phyloP scores from a whole-genome alignment of 176 grass and related monocot genomes.

The Echinochloa phyllopogon region DNA sequence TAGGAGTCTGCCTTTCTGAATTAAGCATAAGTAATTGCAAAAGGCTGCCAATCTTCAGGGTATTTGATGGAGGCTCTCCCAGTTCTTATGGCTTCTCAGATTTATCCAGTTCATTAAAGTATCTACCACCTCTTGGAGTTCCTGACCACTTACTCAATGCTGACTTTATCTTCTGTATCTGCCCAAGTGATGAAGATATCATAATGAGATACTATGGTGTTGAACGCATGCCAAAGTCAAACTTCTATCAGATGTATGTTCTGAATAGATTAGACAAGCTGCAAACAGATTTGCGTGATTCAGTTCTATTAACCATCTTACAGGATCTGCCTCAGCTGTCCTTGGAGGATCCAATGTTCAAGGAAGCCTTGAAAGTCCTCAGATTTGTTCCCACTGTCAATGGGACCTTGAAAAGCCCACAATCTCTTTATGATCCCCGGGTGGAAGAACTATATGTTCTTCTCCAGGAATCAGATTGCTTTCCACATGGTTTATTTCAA shows the following conservation, averaged over 20 bases:
- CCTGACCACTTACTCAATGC: conserved; percentile 70
- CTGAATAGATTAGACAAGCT: conserved; percentile 72
- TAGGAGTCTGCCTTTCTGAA: conserved; percentile 62
- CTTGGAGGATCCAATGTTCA: conserved; percentile 84
- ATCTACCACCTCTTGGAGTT: conserved; percentile 78
- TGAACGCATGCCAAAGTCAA: conserved; percentile 74
- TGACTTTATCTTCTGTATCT: conserved; percentile 80
- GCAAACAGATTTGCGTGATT: conserved; percentile 73
- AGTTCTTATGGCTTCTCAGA: conserved; percentile 65
- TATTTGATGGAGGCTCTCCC: conserved; percentile 65
- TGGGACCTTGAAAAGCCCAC: conserved; percentile 78
- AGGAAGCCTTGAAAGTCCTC: conserved; percentile 74
- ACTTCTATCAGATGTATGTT: conserved; percentile 77
- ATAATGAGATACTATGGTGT: conserved; percentile 84
- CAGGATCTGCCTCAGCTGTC: conserved; percentile 91
- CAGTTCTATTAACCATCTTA: conserved; percentile 77
- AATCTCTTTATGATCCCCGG: conserved; percentile 95
- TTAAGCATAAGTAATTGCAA: conserved; percentile 77
- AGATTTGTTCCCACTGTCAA: conserved; percentile 79
- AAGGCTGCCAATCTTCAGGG: conserved; percentile 81
- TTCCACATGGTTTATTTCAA: conserved; percentile 76
- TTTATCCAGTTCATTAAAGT: conserved; percentile 74
- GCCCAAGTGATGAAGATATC: conserved; percentile 76
- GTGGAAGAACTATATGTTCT: conserved; percentile 89
- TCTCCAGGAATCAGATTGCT: conserved; percentile 91